phyloP scores from a whole-genome alignment of 306 rosid genomes.

The Aeschynomene evenia region DNA sequence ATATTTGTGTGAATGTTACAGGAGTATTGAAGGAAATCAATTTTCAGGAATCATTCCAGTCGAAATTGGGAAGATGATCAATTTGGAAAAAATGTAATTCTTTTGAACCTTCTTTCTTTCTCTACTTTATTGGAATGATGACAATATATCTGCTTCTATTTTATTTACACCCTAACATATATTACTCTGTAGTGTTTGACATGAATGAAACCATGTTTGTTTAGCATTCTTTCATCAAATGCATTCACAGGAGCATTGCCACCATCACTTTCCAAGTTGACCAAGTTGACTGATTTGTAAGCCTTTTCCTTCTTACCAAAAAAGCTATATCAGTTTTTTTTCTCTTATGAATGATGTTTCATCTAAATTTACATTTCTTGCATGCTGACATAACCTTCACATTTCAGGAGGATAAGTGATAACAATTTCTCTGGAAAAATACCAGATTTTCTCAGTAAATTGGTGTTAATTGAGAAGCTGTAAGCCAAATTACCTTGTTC shows the following conservation, averaged over 20 bases:
- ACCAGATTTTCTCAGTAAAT: constrained; percentile 75
- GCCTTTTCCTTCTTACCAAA: constrained; percentile 33
- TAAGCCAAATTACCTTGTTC: constrained; percentile 43
- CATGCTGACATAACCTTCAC: constrained; percentile 29
- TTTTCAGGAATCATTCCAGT: constrained; percentile 68
- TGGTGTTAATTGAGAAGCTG: constrained; percentile 68
- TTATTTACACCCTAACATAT: neutral
- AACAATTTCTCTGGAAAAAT: constrained; percentile 73
- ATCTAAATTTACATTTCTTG: constrained; percentile 14
- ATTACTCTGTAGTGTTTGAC: constrained; percentile 21
- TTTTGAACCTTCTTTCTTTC: constrained; percentile 15
- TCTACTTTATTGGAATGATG: constrained; percentile 1
- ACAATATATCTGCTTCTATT: neutral
- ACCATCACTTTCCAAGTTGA: constrained; percentile 60
- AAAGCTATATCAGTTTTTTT: neutral
- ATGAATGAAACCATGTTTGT: constrained; percentile 28
- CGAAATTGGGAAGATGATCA: constrained; percentile 61
- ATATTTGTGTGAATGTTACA: constrained; percentile 37
- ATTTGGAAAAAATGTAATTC: constrained; percentile 70
- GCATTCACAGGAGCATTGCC: constrained; percentile 79
- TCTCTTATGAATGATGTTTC: neutral
- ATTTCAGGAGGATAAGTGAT: constrained; percentile 79
- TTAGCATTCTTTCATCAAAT: constrained; percentile 71
- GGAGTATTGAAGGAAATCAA: constrained; percentile 85
- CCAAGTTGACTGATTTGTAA: constrained; percentile 79